A percentile compares a stretch with the other conserved stretches of the same genome.
Conservation (phyloP, 2,329 filamentous ascomycete genomes). For the Penicillium palitans region DNA sequence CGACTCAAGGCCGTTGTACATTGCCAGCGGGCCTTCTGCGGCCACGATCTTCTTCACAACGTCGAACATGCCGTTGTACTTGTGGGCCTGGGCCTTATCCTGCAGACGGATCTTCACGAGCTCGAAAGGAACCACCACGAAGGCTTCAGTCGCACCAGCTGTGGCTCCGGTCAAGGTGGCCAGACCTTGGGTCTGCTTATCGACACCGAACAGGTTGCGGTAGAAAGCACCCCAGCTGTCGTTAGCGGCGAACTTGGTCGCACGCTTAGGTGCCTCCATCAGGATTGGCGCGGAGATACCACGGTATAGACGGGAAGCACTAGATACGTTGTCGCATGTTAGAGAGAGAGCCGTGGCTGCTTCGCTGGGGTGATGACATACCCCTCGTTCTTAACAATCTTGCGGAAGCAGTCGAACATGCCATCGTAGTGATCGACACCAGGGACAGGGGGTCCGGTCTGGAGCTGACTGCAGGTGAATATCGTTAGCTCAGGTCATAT, state of each 20-base stretch:
- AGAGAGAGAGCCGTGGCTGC: not conserved
- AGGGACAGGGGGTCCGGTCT: slow-evolving; percentile 65
- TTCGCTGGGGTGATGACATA: slow-evolving; percentile 46
- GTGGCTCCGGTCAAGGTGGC: slow-evolving; percentile 92
- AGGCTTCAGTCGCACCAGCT: slow-evolving; percentile 91
- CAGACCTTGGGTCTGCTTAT: slow-evolving; percentile 87
- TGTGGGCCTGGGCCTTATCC: slow-evolving; percentile 88
- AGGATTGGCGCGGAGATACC: slow-evolving; percentile 94
- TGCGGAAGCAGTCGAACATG: slow-evolving; percentile 97
- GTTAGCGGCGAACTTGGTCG: slow-evolving; percentile 98
- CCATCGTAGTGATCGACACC: slow-evolving; percentile 88
- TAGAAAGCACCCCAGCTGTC: slow-evolving; percentile 98
- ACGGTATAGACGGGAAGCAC: slow-evolving; percentile 86
- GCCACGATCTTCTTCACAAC: slow-evolving; percentile 68
- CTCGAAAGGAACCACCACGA: slow-evolving; percentile 97
- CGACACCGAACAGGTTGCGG: slow-evolving; percentile 77
- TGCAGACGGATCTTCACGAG: slow-evolving; percentile 97
- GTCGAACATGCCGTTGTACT: slow-evolving; percentile 56
- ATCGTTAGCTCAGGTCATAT: slow-evolving; percentile 5
- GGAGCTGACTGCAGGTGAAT: slow-evolving; percentile 67
- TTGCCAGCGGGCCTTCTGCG: slow-evolving; percentile 77
- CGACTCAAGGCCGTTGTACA: slow-evolving; percentile 96
- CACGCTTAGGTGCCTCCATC: slow-evolving; percentile 96
- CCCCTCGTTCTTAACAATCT: slow-evolving; percentile 97
- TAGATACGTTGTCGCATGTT: slow-evolving; percentile 37